Percentiles rank a stretch among this genome's conserved stretches.
Evolutionary conservation across 805 yeast genomes (phyloP).

Genomic region (Sporopachydermia lactativora): DNA sequence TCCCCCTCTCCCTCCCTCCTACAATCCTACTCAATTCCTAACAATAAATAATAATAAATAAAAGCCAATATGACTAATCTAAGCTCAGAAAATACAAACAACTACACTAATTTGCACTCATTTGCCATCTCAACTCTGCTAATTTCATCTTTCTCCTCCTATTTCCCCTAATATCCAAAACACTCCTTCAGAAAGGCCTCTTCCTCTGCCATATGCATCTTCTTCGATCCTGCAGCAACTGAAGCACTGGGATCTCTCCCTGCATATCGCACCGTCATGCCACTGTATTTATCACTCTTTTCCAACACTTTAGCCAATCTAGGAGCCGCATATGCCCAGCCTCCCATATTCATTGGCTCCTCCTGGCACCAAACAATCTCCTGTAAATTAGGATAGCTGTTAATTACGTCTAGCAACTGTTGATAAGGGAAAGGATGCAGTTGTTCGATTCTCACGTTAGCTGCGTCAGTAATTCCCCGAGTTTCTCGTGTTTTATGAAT

Average conservation of each 20-base stretch:
- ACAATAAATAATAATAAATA: neutral
- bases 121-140: neutral
- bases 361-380: slow-evolving; percentile 97
- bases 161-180: slow-evolving; percentile 22
- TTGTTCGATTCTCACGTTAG: slow-evolving; percentile 84
- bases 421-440: slow-evolving; percentile 98
- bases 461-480: slow-evolving; percentile 67
- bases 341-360: slow-evolving; percentile 97
- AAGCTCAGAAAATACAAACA: neutral
- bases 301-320: slow-evolving; percentile 65
- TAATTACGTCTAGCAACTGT: slow-evolving; percentile 73
- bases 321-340: slow-evolving; percentile 69
- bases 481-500: slow-evolving; percentile 79
- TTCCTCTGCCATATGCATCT: slow-evolving; percentile 80
- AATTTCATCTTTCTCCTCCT: neutral
- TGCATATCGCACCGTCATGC: slow-evolving; percentile 57
- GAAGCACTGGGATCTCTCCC: slow-evolving; percentile 98
- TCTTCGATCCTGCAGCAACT: slow-evolving; percentile 95
- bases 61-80: neutral
- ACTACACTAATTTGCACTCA: neutral
- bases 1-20: too few relatives aligned
- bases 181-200: slow-evolving; percentile 72
- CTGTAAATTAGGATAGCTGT: slow-evolving; percentile 66
- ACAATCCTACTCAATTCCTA: too few relatives aligned
- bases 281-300: slow-evolving; percentile 59